phyloP scores from a whole-genome alignment of 176 grass and related monocot species.

The Tillandsia leiboldiana region DNA sequence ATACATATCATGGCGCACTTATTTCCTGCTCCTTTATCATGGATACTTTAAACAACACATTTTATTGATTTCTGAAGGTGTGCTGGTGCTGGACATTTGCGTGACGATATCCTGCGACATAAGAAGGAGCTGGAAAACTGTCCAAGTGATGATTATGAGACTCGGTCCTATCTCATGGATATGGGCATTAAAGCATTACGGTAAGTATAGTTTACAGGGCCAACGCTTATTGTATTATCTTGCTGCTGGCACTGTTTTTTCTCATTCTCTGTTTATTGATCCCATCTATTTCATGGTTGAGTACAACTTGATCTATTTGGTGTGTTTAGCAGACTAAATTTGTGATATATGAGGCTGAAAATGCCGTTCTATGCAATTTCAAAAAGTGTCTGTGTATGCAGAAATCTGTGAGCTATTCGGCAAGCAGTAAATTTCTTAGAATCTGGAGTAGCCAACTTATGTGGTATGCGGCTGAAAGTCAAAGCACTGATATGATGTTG shows the following conservation, averaged over 20 bases:
- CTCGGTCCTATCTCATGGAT: slow-evolving; percentile 62
- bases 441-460: too few relatives aligned
- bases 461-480: too few relatives aligned
- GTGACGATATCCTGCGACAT: slow-evolving; percentile 63
- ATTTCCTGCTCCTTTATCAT: background rate
- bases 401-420: too few relatives aligned
- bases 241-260: slow-evolving; percentile 12
- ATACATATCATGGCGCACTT: background rate
- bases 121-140: slow-evolving; percentile 68
- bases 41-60: background rate
- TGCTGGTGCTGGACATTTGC: slow-evolving; percentile 82
- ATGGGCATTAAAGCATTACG: slow-evolving; percentile 97
- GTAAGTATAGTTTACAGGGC: slow-evolving; percentile 29
- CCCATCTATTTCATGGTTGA: background rate
- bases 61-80: slow-evolving; percentile 48
- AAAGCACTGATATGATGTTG: too few relatives aligned
- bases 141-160: slow-evolving; percentile 54
- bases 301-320: too few relatives aligned
- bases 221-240: background rate
- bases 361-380: too few relatives aligned
- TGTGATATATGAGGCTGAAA: too few relatives aligned
- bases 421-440: too few relatives aligned
- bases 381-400: too few relatives aligned
- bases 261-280: slow-evolving; percentile 7
- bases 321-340: too few relatives aligned